Evolutionary conservation across 176 grass and related monocot genomes (phyloP).

Genomic region (Ampelocalamus luodianensis): DNA sequence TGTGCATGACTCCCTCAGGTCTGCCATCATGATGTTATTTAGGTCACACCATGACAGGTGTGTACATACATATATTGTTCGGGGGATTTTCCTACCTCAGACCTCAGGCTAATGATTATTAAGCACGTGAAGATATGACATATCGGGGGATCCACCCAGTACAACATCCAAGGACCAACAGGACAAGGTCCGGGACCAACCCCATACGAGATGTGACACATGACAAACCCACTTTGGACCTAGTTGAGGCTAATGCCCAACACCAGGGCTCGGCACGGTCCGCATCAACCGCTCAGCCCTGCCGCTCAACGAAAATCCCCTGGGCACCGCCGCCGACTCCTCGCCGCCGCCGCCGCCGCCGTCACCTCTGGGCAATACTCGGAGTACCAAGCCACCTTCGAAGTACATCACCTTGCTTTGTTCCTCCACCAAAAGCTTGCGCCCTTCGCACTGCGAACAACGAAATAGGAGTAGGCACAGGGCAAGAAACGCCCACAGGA

Average conservation of each 20-base stretch:
- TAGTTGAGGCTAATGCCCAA: conserved; percentile 57
- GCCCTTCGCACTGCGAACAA: conserved; percentile 37
- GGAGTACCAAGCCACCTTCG: conserved; percentile 41
- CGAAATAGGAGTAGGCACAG: conserved; percentile 42
- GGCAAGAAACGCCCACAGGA: conserved; percentile 20
- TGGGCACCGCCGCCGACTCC: background rate
- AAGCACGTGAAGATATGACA: too few species aligned
- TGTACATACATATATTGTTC: too few species aligned
- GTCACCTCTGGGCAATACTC: background rate
- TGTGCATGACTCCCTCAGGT: too few species aligned
- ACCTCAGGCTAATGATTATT: too few species aligned
- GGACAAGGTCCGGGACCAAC: too few species aligned
- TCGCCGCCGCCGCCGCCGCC: background rate
- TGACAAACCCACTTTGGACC: too few species aligned
- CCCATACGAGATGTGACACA: too few species aligned
- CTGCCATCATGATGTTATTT: too few species aligned
- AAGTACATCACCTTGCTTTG: conserved; percentile 41
- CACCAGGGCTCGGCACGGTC: conserved; percentile 72
- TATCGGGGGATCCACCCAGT: too few species aligned
- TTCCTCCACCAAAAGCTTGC: conserved; percentile 23
- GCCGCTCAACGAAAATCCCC: conserved; percentile 15
- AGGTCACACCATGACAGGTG: too few species aligned
- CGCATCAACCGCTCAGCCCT: conserved; percentile 44
- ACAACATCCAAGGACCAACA: too few species aligned
- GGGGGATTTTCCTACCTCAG: too few species aligned